Percentiles rank a stretch among this genome's conserved stretches.
phyloP scores from a whole-genome alignment of 441 rosid species.

The Erysimum cheiri region DNA sequence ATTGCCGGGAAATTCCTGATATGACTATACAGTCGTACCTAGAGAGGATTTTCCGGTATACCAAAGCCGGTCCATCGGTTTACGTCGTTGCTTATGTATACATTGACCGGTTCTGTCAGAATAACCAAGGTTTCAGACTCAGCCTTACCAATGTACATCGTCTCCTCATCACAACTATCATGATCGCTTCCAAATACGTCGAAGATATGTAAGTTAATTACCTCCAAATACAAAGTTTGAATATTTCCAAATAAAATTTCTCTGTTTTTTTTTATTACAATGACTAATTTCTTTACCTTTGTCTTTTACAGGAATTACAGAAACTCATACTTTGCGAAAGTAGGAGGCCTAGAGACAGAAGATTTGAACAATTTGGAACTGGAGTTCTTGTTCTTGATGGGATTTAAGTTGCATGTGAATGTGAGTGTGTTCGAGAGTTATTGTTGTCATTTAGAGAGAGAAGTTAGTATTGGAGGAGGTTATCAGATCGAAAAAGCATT shows the following conservation, averaged over 20 bases:
- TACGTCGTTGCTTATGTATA: constrained; percentile 89
- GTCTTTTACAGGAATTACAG: constrained; percentile 68
- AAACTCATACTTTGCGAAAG: constrained; percentile 81
- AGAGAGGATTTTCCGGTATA: constrained; percentile 86
- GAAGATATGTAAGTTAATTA: constrained; percentile 77
- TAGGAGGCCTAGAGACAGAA: constrained; percentile 74
- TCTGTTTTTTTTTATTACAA: background rate
- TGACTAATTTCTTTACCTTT: background rate
- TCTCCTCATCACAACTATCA: constrained; percentile 79
- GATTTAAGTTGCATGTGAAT: constrained; percentile 87
- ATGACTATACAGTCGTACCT: constrained; percentile 81
- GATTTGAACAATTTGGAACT: constrained; percentile 80
- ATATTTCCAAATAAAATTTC: background rate
- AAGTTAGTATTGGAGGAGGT: constrained; percentile 86
- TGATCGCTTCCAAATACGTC: constrained; percentile 91
- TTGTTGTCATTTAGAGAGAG: constrained; percentile 85
- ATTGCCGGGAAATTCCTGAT: constrained; percentile 77
- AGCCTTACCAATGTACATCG: constrained; percentile 72
- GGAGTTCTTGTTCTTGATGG: constrained; percentile 83
- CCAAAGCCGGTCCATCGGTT: constrained; percentile 79
- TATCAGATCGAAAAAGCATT: constrained; percentile 84
- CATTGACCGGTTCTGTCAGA: constrained; percentile 83
- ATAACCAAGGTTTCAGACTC: constrained; percentile 73
- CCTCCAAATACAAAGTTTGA: background rate
- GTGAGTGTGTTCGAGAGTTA: constrained; percentile 90